These are phyloP conservation scores for Rhodomyrtus psidioides DNA, from an alignment of 441 rosid species.

Conservation along the genomic window DNA sequence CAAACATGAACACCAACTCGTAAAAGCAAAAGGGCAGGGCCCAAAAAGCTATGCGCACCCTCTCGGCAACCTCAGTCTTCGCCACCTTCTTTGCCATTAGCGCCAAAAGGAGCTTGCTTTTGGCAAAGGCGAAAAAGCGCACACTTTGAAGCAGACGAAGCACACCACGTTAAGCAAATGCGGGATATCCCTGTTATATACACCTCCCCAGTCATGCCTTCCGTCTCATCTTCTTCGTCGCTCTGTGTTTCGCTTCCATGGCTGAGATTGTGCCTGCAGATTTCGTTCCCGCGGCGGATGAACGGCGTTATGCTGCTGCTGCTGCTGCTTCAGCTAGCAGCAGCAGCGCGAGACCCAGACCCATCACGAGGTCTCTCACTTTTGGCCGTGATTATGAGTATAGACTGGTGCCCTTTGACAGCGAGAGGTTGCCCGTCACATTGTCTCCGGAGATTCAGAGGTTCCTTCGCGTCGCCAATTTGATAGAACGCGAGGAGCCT, in stretches of 20 bases:
- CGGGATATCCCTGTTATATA: slow-evolving; percentile 3
- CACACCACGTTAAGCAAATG: slow-evolving; percentile 8
- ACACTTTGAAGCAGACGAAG: neutral
- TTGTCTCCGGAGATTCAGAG: slow-evolving; percentile 64
- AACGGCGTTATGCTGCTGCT: neutral
- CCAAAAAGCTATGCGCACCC: neutral
- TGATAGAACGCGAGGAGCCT: slow-evolving; percentile 59
- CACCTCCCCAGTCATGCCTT: neutral
- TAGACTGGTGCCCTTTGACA: slow-evolving; percentile 62
- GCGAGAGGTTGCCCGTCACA: slow-evolving; percentile 82
- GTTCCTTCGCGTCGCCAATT: slow-evolving; percentile 89
- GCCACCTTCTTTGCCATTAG: neutral
- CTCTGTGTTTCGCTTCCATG: slow-evolving; percentile 19
- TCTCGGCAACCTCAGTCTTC: neutral
- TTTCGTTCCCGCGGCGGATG: slow-evolving; percentile 20
- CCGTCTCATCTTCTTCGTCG: neutral
- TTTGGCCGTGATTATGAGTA: slow-evolving; percentile 11
- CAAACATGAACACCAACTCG: neutral
- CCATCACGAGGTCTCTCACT: slow-evolving; percentile 37
- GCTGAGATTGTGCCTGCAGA: slow-evolving; percentile 79
- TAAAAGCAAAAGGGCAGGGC: neutral
- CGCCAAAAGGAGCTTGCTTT: neutral
- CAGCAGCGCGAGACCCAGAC: slow-evolving; percentile 1
- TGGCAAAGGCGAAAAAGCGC: neutral
- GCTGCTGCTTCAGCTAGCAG: neutral